phyloP scores from a whole-genome alignment of 257 asterid genomes.

The Petrea volubilis region DNA sequence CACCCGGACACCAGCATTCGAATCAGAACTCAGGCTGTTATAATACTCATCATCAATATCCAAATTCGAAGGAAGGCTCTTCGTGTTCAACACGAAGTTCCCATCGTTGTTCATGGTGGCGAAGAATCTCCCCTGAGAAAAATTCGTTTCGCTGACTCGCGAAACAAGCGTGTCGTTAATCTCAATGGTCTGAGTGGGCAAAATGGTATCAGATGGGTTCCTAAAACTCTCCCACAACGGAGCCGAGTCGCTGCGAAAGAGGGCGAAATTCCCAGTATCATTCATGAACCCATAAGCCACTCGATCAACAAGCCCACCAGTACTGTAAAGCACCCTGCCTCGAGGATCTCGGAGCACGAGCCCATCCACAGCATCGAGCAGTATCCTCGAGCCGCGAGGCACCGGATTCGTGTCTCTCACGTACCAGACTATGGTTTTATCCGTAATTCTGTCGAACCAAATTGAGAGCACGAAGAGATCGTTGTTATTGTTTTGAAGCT shows the following conservation, averaged over 20 bases:
- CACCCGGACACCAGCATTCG: slow-evolving; percentile 39
- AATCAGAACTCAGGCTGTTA: slow-evolving; percentile 28
- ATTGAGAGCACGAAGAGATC: slow-evolving; percentile 42
- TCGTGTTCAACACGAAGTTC: slow-evolving; percentile 37
- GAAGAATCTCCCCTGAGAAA: slow-evolving; percentile 48
- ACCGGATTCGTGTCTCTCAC: slow-evolving; percentile 26
- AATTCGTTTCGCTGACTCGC: slow-evolving; percentile 24
- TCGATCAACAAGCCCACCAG: neutral
- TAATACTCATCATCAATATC: slow-evolving; percentile 42
- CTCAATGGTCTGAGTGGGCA: slow-evolving; percentile 37
- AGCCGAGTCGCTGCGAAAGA: slow-evolving; percentile 19
- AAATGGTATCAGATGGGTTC: slow-evolving; percentile 33
- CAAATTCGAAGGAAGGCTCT: slow-evolving; percentile 20
- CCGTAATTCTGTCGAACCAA: slow-evolving; percentile 52
- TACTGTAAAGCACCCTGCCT: slow-evolving; percentile 26
- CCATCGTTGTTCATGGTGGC: slow-evolving; percentile 38
- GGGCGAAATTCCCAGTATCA: slow-evolving; percentile 56
- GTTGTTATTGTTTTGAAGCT: slow-evolving; percentile 3
- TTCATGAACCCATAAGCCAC: slow-evolving; percentile 44
- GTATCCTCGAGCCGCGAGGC: slow-evolving; percentile 38
- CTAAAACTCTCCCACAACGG: slow-evolving; percentile 58
- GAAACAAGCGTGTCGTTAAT: slow-evolving; percentile 26
- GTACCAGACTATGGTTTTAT: slow-evolving; percentile 56
- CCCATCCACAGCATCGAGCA: slow-evolving; percentile 34
- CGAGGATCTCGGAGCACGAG: slow-evolving; percentile 41